Base-by-base conservation (phyloP, 345 rosid species). In the Pelargonium nanum region DNA sequence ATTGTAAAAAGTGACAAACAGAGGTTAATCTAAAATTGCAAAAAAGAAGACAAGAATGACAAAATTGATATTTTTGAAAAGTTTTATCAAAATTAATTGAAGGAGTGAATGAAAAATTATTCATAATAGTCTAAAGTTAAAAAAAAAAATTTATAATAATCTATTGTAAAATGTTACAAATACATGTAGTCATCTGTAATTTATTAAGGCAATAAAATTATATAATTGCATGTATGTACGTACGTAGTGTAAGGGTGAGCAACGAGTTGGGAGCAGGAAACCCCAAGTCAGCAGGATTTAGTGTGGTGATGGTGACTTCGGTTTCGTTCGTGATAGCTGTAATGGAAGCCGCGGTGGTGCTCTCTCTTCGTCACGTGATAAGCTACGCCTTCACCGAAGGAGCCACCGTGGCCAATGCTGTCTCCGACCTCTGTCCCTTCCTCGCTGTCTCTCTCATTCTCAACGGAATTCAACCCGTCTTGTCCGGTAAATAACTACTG, bases 341-440 rank as follows among this genome's bases (percentile, higher is more conserved):
- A n/a, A 44, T 60, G 5, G 73, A 64, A 60, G 77, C 83, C 0
- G 20, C 54, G 0, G 1, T 65, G 5, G 63, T 78, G 48, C 50
- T 78, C 61, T 24, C 67, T n/a, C 68, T 70, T 15, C 69, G 83
- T 34, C 60, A 75, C 58, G 75, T 72, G 16, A 72, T 78, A 19
- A 78, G 83, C 70, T 78, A 78, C 22, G 74, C 75, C 21, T 78
- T 78, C 67, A 78, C 83, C 4, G 54, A 30, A 0, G 83, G 83
- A 7, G 70, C 57, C 26, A 45, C 67, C 0, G 77, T 78, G 22
- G 75, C 83, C 23, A 24, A 62, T 3, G 83, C 77, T 1, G 83
- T 78, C 24, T 68, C 80, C 0, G 79, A 72, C 0, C 80, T 78
- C 32, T 72, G 67, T 58, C 80, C 83, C 0, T 68, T 66, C 26